A percentile compares a stretch with the other conserved stretches of the same genome.
These are phyloP conservation scores for Penstemon eatonii DNA, from an alignment of 257 asterid species.

Conservation along the genomic window DNA sequence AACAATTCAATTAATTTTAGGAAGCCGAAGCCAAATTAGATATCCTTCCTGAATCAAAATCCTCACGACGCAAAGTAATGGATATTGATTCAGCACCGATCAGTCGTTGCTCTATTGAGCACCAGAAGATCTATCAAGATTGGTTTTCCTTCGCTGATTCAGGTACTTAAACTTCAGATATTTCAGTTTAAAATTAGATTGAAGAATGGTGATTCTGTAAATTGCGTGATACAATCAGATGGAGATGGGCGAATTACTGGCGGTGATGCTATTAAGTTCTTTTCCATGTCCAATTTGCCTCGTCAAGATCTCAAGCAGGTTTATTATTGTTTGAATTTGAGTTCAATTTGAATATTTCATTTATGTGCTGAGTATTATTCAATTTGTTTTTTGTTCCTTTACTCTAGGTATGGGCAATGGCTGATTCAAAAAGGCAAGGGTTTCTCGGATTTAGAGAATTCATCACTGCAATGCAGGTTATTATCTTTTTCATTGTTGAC, in stretches of 20 bases:
- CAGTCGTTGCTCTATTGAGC: slow-evolving; percentile 74
- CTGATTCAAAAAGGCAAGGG: slow-evolving; percentile 94
- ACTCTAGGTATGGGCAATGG: slow-evolving; percentile 86
- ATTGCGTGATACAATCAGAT: slow-evolving; percentile 38
- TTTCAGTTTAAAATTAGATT: not conserved
- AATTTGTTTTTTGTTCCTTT: not conserved
- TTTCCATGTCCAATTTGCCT: slow-evolving; percentile 74
- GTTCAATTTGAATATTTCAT: no score
- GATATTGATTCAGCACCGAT: slow-evolving; percentile 83
- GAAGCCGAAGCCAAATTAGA: not conserved
- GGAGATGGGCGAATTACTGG: slow-evolving; percentile 94
- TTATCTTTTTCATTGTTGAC: no score
- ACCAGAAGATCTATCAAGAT: slow-evolving; percentile 76
- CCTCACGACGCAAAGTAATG: slow-evolving; percentile 38
- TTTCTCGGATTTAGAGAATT: slow-evolving; percentile 91
- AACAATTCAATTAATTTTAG: no score
- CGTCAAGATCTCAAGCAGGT: slow-evolving; percentile 96
- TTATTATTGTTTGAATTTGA: not conserved
- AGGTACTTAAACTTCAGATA: slow-evolving; percentile 37
- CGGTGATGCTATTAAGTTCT: slow-evolving; percentile 83
- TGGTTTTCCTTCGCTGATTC: slow-evolving; percentile 88
- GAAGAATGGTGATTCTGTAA: no score
- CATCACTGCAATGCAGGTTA: slow-evolving; percentile 59
- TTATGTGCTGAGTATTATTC: not conserved
- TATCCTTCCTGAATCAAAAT: not conserved